Conservation (phyloP, 371 early-diverging fungal genomes). For the Zopfochytrium polystomum region DNA sequence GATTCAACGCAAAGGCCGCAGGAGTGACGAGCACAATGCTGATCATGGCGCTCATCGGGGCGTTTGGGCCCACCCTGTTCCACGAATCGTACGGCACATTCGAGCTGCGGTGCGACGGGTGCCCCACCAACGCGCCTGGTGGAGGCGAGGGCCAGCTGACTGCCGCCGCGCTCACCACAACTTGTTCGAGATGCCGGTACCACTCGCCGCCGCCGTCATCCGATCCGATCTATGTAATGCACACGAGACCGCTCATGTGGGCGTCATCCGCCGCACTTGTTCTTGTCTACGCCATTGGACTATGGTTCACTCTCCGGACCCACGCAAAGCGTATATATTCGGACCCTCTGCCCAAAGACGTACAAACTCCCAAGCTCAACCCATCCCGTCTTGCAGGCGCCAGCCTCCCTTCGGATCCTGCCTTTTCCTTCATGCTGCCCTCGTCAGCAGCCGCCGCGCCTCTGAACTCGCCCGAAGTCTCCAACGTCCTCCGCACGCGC, state of each 20-base stretch:
- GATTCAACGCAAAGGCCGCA: slow-evolving; percentile 91
- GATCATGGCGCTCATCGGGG: slow-evolving; percentile 89
- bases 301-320: slow-evolving; percentile 90
- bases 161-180: not conserved
- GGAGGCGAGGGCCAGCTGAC: not conserved
- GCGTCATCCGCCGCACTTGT: slow-evolving; percentile 83
- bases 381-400: too few species aligned
- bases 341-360: slow-evolving; percentile 26
- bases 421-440: slow-evolving; percentile 12
- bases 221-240: slow-evolving; percentile 78
- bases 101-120: slow-evolving; percentile 53
- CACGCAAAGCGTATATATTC: slow-evolving; percentile 86
- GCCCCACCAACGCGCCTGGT: slow-evolving; percentile 25
- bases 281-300: slow-evolving; percentile 82
- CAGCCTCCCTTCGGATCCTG: not conserved
- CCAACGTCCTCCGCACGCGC: too few species aligned
- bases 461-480: not conserved
- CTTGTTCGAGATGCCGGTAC: slow-evolving; percentile 37
- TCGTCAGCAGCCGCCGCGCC: not conserved
- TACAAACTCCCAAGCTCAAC: too few species aligned
- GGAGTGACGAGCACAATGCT: slow-evolving; percentile 93
- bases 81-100: slow-evolving; percentile 82
- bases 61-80: slow-evolving; percentile 90
- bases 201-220: slow-evolving; percentile 66
- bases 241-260: slow-evolving; percentile 83